Base-by-base conservation (phyloP, 305 asterid species). In the Petunia hybrid region DNA sequence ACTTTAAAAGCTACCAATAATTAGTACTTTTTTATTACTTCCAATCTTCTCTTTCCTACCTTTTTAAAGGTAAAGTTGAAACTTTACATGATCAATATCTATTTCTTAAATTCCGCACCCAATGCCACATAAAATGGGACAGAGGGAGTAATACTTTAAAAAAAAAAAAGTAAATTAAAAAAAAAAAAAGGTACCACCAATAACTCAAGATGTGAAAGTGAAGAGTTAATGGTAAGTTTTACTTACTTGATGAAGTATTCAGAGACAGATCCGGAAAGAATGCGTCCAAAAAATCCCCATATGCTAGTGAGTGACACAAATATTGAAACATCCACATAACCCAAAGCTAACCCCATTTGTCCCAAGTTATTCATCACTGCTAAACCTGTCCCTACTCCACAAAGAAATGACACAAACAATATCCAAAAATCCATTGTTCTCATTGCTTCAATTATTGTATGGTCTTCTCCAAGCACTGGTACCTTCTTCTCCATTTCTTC, bases 231-330 rank as follows among this genome's bases (percentile, higher is more conserved):
- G 31, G 31, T 77, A 22, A 22, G 31, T 0, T 22, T 22, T 22
- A 87, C 95, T 84, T 89, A 94, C 99, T 87, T 94, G 93, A 96
- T 84, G 85, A 91, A 94, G 86, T 91, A 88, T 76, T 96, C 99
- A 0, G 99, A 96, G 35, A 87, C 85, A 81, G 89, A 87, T 5
- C 98, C 99, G 79, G 98, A 94, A 6, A 89, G n/a, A 84, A 96
- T 93, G 78, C 99, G 92, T 1, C 99, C 99, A 57, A 96, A 94
- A 73, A 96, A 96, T 79, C 98, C 98, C 97, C 97, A 92, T 39
- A 96, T 96, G 86, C 99, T 96, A 2, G 91, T 94, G 5, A 96
- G 87, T 3, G 99, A 96, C 35, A 96, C 96, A 85, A 96, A 96
- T 10, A 94, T 89, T 81, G 98, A 94, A 48, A 94, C 97, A 59